Base-by-base conservation (phyloP, 169 alveolate species). In the Eimeria praecox region DNA sequence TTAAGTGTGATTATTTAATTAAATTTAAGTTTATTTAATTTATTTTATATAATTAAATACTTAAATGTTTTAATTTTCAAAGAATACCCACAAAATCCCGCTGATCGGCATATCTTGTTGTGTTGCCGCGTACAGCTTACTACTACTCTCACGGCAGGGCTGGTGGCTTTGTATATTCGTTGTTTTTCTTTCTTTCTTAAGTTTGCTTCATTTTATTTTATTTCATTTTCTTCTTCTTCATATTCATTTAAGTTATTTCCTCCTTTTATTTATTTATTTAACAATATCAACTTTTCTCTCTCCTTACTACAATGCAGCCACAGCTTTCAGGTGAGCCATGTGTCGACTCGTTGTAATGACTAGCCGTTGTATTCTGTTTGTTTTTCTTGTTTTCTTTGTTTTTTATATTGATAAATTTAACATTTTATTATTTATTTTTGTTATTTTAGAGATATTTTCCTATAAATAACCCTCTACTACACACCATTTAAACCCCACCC, bases 301-400 rank as follows among this genome's bases (percentile, higher is more conserved):
- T 30, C 35, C 22, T 22, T 30, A 30, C 75, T 30, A 33, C 85
- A 22, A 73, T 73, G 85, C 85, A 73, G 85, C 85, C 85, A 49
- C 85, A 73, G 85, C 9, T 73, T 49, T 24, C 85, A 73, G 85
- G 85, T 73, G 44, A 2, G 85, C 54, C 40, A 1, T 9, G 77
- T 20, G 77, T 20, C 77, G 77, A 33, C 85, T 22, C 52, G n/a
- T n/a, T 24, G 49, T 24, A n/a, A n/a, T n/a, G 85, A 73, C 85
- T 73, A 73, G 85, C 85, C 85, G 85, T 73, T 73, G 44, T 24
- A n/a, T 22, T 16, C 44, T 9, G n/a, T 73, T 24, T 16, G 0
- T 40, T 73, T 73, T 73, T 73, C 85, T 24, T 22, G 38, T 22
- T 64, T 6, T 64, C 22, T 2, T 64, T 9, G 12, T 22, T 64